Percentiles rank a stretch among this genome's conserved stretches.
These are phyloP conservation scores for Porphyrellus cyaneotinctus DNA, from an alignment of 768 basidiomycete species.

Conservation along the genomic window DNA sequence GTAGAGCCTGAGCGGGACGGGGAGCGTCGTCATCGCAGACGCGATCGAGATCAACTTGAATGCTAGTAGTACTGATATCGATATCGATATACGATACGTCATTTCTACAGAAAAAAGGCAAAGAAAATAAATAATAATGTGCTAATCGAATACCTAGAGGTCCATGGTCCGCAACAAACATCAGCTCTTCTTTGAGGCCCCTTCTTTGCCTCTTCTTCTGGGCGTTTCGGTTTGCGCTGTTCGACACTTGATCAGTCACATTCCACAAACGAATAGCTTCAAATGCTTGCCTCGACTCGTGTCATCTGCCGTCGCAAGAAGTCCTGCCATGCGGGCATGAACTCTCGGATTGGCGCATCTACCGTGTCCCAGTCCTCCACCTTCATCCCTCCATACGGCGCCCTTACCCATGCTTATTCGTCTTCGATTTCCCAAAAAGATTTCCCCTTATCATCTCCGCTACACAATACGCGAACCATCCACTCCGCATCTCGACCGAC, in stretches of 20 bases:
- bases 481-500: neutral
- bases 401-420: slow-evolving; percentile 9
- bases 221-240: neutral
- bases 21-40: slow-evolving; percentile 10
- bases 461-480: slow-evolving; percentile 15
- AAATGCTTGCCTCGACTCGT: neutral
- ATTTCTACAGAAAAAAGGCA: neutral
- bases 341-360: slow-evolving; percentile 7
- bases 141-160: neutral
- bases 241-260: neutral
- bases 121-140: neutral
- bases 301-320: neutral
- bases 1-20: too few relatives aligned
- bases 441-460: slow-evolving; percentile 9
- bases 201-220: slow-evolving; percentile 1
- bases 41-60: slow-evolving; percentile 1
- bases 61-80: neutral
- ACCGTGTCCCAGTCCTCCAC: slow-evolving; percentile 7
- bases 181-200: slow-evolving; percentile 1
- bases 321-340: slow-evolving; percentile 8
- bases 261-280: neutral
- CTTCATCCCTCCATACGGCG: slow-evolving; percentile 10
- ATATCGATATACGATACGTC: neutral
- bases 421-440: slow-evolving; percentile 9
- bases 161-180: slow-evolving; percentile 14